Evolutionary conservation across 1,284 basidiomycete genomes (phyloP).

Genomic region (Ganoderma multipileum): DNA sequence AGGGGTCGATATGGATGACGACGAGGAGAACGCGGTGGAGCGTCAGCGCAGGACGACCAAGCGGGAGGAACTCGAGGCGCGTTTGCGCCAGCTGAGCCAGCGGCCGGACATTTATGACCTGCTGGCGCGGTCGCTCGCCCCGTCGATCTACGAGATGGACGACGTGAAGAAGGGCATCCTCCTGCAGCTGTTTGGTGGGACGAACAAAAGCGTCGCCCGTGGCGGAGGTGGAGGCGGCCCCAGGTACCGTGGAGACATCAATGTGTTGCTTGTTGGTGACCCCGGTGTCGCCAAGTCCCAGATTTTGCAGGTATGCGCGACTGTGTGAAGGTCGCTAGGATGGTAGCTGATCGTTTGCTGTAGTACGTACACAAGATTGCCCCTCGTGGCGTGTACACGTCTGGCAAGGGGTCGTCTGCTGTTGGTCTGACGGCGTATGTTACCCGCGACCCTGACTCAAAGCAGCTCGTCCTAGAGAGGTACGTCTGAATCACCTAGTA

Average conservation of each 20-base stretch:
- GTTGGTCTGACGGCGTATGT: constrained; percentile 99
- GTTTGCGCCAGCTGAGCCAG: constrained; percentile 73
- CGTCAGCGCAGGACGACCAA: constrained; percentile 53
- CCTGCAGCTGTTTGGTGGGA: constrained; percentile 95
- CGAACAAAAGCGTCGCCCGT: constrained; percentile 92
- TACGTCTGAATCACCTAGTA: constrained; percentile 37
- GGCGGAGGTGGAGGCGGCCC: constrained; percentile 97
- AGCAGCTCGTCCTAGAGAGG: constrained; percentile 97
- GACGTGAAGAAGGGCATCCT: constrained; percentile 99
- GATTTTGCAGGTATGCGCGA: constrained; percentile 77
- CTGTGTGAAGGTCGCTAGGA: background rate
- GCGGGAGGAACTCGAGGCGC: constrained; percentile 64
- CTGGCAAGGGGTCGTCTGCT: constrained; percentile 97
- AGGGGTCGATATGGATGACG: constrained; percentile 62
- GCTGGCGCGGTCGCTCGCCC: constrained; percentile 87
- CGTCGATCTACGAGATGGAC: constrained; percentile 98
- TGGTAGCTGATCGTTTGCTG: background rate
- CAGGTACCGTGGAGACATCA: constrained; percentile 97
- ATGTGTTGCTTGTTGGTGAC: constrained; percentile 96
- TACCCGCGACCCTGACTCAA: constrained; percentile 96
- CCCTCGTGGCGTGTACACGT: constrained; percentile 95
- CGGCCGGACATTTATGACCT: constrained; percentile 89
- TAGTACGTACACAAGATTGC: constrained; percentile 99
- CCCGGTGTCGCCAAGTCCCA: constrained; percentile 98
- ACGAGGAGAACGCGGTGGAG: constrained; percentile 47